Conservation (phyloP, 2,329 filamentous ascomycete species). For the Curvularia hawaiiensis region DNA sequence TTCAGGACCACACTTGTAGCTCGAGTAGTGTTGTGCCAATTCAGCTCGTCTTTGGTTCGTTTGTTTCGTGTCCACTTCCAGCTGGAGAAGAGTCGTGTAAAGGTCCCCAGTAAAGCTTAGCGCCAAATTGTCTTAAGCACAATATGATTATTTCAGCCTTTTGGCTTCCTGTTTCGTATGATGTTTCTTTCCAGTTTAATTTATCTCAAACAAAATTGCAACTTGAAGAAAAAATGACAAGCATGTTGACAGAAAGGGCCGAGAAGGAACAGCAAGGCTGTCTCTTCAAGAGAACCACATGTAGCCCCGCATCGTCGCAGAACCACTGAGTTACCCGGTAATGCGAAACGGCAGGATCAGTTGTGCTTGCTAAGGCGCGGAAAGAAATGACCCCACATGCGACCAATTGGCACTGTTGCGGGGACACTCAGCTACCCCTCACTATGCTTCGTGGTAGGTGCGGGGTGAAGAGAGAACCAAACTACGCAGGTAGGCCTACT, state of each 20-base stretch:
- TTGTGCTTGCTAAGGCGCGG: constrained; percentile 3
- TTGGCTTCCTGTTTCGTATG: not conserved
- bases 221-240: not conserved
- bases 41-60: too few relatives aligned
- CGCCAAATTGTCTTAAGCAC: not conserved
- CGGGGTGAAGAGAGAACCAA: constrained; percentile 10
- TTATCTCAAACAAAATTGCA: not conserved
- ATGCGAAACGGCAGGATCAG: not conserved
- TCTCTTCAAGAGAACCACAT: not conserved
- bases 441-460: constrained; percentile 13
- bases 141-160: not conserved
- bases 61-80: not conserved
- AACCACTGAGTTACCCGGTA: constrained; percentile 3
- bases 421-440: constrained; percentile 10
- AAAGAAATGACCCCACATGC: constrained; percentile 19
- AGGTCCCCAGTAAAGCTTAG: not conserved
- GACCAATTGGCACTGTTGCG: constrained; percentile 2
- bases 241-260: not conserved
- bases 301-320: not conserved
- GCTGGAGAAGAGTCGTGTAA: not conserved
- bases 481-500: not conserved
- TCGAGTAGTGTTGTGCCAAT: not conserved
- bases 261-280: not conserved
- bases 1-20: not conserved
- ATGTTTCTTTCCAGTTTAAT: not conserved